Base-by-base conservation (phyloP, 306 rosid genomes). In the Pueraria montana region DNA sequence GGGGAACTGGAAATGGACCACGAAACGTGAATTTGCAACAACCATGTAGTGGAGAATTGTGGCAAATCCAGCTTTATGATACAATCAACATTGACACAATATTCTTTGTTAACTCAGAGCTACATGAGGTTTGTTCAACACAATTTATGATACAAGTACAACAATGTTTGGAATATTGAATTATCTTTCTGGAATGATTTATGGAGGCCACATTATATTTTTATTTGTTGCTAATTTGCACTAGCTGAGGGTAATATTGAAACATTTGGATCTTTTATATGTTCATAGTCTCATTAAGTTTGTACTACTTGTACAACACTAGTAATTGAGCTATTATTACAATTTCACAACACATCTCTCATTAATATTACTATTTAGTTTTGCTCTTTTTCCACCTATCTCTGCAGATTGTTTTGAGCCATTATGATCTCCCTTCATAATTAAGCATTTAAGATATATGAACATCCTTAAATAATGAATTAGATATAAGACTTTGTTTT, bases 21-120 rank as follows among this genome's bases (percentile, higher is more conserved):
- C 86, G 86, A 32, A 61, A 6, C 1, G 97, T 94, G 84, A 89
- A 68, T 30, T 82, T 92, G 78, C 97, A 97, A 79, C 69, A 46
- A 74, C 90, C 81, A 5, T 88, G 94, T 82, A 86, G 89, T 82
- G 90, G 99, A 90, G 98, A 92, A 85, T 80, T 96, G 83, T 79
- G 91, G 56, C 89, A 97, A 75, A 88, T 94, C 73, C 87, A 97
- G 26, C 90, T 96, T 62, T 94, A 96, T 83, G 98, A 96, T 86
- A 82, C 94, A 13, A 83, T 89, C 76, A 88, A 94, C 88, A 84
- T 86, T 48, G 89, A 88, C 55, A 74, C 90, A 49, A 76, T 94
- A 71, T 94, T 86, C 86, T 91, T 92, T 83, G 98, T 92, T 72
- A 90, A 91, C 83, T 84, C 92, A 32, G 94, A 96, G 84, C 58